Evolutionary conservation across 1,139 yeast species (phyloP), one percentile per base, ranked within the genome.

Genomic region (Hansenula sp.): DNA sequence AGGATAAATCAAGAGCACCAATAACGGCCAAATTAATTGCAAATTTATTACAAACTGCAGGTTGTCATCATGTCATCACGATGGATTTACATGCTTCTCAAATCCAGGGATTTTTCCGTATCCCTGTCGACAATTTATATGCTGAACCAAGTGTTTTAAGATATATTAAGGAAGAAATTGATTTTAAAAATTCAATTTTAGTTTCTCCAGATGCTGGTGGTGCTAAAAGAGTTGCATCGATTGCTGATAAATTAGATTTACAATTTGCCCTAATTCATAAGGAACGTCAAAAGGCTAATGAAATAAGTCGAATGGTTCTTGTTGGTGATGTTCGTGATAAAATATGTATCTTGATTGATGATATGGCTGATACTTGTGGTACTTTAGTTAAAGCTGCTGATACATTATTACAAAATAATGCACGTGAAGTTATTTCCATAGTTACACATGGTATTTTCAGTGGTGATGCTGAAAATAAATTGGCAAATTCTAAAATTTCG

Each of bases 181-280:
- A 68, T 43, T 65, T 65, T 43, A 63, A 71, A 29, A 77, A 81
- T 52, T 94, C 94, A n/a, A 83, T 83, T 45, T 74, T 85, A 47
- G 87, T 84, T 11, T 84, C 91, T 1, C 93, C 93, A 2, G 93
- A 85, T 66, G 94, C 93, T 2, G 94, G 94, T 58, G 93, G 93
- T 47, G 93, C 93, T 24, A 85, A 85, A 62, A 74, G 94, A 60
- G 93, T 84, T 33, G 91, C 93, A 7, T 80, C 86, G 8, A 70
- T 84, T 46, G 93, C 93, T 4, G 94, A 84, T 57, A 79, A 83
- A 57, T 69, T 85, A 53, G 93, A 84, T 56, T 71, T 84, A 51
- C 83, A 80, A 55, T 85, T 85, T 67, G 93, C 93, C 2, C 74
- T 85, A 64, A 85, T 85, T 53, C 94, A 85, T 63, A 85, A 85